Conservation (phyloP, 352 stramenopile species). For the Phytophthora idaei region DNA sequence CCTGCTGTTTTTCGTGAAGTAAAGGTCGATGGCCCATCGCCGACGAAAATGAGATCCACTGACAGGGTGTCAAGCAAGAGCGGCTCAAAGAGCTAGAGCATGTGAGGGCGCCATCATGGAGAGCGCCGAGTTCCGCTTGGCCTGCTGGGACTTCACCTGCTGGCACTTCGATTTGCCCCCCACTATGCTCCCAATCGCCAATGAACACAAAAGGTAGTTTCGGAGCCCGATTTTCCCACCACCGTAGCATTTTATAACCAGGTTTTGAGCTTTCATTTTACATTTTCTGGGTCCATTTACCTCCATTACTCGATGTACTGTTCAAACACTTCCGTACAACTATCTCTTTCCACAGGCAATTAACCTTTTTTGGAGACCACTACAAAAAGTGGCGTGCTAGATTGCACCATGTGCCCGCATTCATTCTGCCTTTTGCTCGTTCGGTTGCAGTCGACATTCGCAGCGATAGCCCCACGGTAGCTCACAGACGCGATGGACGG, state of each 20-base stretch:
- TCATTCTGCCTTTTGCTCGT: constrained; percentile 15
- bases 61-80: constrained; percentile 18
- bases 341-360: background rate
- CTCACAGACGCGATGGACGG: constrained; percentile 15
- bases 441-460: background rate
- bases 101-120: constrained; percentile 10
- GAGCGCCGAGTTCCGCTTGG: constrained; percentile 18
- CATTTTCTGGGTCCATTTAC: background rate
- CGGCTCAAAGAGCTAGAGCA: constrained; percentile 15
- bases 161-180: background rate
- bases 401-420: constrained; percentile 1
- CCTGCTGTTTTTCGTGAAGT: constrained; percentile 15
- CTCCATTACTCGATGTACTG: background rate
- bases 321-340: background rate
- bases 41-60: background rate
- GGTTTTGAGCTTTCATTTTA: background rate
- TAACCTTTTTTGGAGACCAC: background rate
- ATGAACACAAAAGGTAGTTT: constrained; percentile 4
- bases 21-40: constrained; percentile 1
- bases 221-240: background rate
- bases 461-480: background rate
- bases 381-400: constrained; percentile 1
- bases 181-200: constrained; percentile 10
- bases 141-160: constrained; percentile 3
- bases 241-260: background rate